These are phyloP conservation scores for Penicillium lagena DNA, from an alignment of 495 filamentous ascomycete species.

Conservation along the genomic window DNA sequence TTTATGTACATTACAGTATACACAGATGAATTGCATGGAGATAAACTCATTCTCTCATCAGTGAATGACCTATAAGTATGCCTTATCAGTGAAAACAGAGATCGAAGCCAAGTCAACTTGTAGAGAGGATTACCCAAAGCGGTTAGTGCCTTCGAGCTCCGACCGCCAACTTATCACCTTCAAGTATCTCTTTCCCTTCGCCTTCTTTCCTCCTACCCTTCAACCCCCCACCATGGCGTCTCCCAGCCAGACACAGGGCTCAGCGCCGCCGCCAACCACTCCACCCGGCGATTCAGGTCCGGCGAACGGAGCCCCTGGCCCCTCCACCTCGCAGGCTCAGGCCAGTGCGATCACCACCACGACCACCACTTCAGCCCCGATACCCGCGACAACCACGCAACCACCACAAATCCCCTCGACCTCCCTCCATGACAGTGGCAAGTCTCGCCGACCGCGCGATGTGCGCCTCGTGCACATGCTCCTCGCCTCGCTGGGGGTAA, in stretches of 20 bases:
- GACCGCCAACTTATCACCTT: too few species aligned
- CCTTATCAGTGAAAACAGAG: too few species aligned
- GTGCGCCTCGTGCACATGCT: conserved; percentile 87
- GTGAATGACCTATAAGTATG: too few species aligned
- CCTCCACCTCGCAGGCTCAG: conserved; percentile 15
- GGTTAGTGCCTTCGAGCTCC: too few species aligned
- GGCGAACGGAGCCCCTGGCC: conserved; percentile 13
- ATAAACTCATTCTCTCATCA: too few species aligned
- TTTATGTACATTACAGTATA: conserved; percentile 16
- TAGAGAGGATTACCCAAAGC: too few species aligned
- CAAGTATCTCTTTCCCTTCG: too few species aligned
- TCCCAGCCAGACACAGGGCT: conserved; percentile 29
- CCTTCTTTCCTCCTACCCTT: neutral
- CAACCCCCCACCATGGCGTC: conserved; percentile 30
- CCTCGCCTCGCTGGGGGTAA: conserved; percentile 79
- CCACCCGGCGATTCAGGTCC: conserved; percentile 34
- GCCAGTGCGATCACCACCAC: conserved; percentile 6
- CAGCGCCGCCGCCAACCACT: conserved; percentile 37
- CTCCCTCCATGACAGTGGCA: conserved; percentile 53
- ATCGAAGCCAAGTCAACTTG: too few species aligned
- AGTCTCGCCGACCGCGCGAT: conserved; percentile 76
- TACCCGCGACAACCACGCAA: conserved; percentile 23
- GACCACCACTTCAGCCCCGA: conserved; percentile 1
- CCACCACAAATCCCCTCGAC: conserved; percentile 41
- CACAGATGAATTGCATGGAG: too few species aligned